Evolutionary conservation across 352 stramenopile genomes (phyloP).

Genomic region (Pythium grandisporangium): DNA sequence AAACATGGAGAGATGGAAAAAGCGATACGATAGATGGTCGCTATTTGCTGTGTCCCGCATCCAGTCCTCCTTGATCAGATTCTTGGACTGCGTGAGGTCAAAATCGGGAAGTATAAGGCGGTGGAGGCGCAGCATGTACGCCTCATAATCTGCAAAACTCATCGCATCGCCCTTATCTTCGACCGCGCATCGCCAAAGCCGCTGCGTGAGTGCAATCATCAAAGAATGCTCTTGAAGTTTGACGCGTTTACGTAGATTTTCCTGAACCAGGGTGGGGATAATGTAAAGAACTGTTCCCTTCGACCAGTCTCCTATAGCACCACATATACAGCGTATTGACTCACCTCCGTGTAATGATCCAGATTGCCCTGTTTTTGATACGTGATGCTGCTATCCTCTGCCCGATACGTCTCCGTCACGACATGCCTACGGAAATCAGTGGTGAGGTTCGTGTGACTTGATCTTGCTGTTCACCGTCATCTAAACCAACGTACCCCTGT

Average conservation of each 20-base stretch:
- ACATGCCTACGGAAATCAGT: conserved; percentile 33
- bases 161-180: conserved; percentile 20
- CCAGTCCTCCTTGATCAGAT: conserved; percentile 66
- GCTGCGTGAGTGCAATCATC: conserved; percentile 61
- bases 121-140: conserved; percentile 66
- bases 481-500: conserved; percentile 36
- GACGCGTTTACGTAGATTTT: conserved; percentile 57
- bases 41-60: conserved; percentile 37
- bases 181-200: conserved; percentile 50
- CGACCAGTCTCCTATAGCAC: too few species aligned
- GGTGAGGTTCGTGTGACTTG: too few species aligned
- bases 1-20: conserved; percentile 80
- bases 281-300: too few species aligned
- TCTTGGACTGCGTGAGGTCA: conserved; percentile 43
- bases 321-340: too few species aligned
- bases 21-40: conserved; percentile 49
- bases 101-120: conserved; percentile 73
- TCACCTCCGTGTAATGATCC: conserved; percentile 63
- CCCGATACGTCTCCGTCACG: conserved; percentile 28
- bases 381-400: conserved; percentile 19
- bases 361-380: conserved; percentile 68
- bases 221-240: conserved; percentile 43
- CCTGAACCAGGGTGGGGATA: too few species aligned
- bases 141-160: conserved; percentile 46
- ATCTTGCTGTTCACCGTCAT: too few species aligned